phyloP scores from a whole-genome alignment of 1,139 yeast genomes.

The Debaryomycetaceae sp. region DNA sequence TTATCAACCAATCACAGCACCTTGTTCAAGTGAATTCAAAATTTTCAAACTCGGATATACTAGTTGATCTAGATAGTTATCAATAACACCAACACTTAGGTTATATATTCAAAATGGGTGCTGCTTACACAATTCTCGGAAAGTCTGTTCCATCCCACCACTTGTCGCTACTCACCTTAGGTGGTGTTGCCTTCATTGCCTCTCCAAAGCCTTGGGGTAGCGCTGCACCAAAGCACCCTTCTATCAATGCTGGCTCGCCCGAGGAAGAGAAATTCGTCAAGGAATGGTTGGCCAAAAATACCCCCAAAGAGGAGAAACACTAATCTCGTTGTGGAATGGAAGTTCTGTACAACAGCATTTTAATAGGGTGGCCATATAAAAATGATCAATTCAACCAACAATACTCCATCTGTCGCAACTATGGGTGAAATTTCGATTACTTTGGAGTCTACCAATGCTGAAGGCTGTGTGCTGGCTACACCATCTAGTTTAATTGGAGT shows the following conservation, averaged over 20 bases:
- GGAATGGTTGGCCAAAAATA: slow-evolving; percentile 40
- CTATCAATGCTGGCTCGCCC: slow-evolving; percentile 72
- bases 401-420: background rate
- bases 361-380: background rate
- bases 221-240: slow-evolving; percentile 57
- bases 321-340: slow-evolving; percentile 10
- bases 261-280: slow-evolving; percentile 81
- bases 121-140: slow-evolving; percentile 76
- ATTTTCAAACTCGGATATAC: slow-evolving; percentile 2
- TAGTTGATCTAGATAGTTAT: background rate
- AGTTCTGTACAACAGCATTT: background rate
- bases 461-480: background rate
- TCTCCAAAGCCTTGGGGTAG: slow-evolving; percentile 73
- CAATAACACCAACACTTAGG: background rate
- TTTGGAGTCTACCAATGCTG: background rate
- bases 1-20: background rate
- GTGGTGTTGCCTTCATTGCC: slow-evolving; percentile 54
- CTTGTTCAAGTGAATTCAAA: slow-evolving; percentile 1
- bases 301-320: slow-evolving; percentile 28
- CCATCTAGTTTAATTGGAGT: background rate
- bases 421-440: background rate
- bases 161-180: slow-evolving; percentile 67
- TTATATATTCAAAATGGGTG: slow-evolving; percentile 52
- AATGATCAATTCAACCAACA: background rate
- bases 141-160: slow-evolving; percentile 71